Evolutionary conservation across 768 basidiomycete genomes (phyloP), one percentile per base, ranked within the genome.

Genomic region (Rhodotorula taiwanensis): DNA sequence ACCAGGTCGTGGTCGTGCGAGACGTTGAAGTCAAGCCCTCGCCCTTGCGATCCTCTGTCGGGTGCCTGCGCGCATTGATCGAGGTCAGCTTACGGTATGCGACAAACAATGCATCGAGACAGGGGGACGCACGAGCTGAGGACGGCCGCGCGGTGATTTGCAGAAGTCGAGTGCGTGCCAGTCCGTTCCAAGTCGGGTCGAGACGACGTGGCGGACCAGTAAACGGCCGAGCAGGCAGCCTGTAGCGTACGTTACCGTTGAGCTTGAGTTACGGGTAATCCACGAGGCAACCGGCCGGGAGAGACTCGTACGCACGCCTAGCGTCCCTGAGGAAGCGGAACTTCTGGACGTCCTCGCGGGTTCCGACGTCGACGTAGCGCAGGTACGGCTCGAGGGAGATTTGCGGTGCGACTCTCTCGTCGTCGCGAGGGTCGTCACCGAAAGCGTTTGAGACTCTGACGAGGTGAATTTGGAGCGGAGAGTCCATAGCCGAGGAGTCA

Each of bases 241-340:
- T 70, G 42, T 8, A 14, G 4, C 0, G 0, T n/a, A n/a, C n/a
- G n/a, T n/a, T n/a, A n/a, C n/a, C n/a, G n/a, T n/a, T n/a, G n/a
- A n/a, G n/a, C n/a, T n/a, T n/a, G n/a, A n/a, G n/a, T n/a, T n/a
- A n/a, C n/a, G n/a, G n/a, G n/a, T n/a, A n/a, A n/a, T n/a, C n/a
- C n/a, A n/a, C n/a, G 6, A 41, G 8, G 16, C 2, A 27, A n/a
- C n/a, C n/a, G n/a, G n/a, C n/a, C n/a, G n/a, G n/a, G n/a, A n/a
- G n/a, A n/a, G n/a, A n/a, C n/a, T n/a, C n/a, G n/a, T n/a, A 64
- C 69, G 47, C 52, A 70, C 69, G 58, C 0, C 60, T 57, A 7
- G 69, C 64, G 16, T 70, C 69, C 18, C 45, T 39, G 28, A 63
- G 28, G 13, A 55, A 60, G 5, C 64, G 54, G 20, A 48, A 59